Evolutionary conservation across 108 stramenopile species (phyloP).

Genomic region (Nitzschia sp.): DNA sequence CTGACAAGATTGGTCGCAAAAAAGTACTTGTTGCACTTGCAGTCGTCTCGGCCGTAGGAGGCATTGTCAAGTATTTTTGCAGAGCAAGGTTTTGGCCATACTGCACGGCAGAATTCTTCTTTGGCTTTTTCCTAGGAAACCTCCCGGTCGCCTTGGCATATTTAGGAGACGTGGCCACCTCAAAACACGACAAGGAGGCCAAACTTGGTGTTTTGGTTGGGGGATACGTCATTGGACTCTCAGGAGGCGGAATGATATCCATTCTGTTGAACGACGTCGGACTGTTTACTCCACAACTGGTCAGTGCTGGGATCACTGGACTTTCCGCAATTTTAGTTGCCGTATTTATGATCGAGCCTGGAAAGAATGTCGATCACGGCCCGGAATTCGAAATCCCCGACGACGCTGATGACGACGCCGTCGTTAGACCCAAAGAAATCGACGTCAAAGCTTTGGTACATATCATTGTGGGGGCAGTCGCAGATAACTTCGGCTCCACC

Average conservation of each 20-base stretch:
- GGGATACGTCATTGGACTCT: constrained; percentile 41
- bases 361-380: constrained; percentile 12
- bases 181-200: constrained; percentile 36
- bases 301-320: constrained; percentile 37
- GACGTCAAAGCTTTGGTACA: constrained; percentile 42
- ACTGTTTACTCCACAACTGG: constrained; percentile 45
- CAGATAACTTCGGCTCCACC: constrained; percentile 55
- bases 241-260: constrained; percentile 58
- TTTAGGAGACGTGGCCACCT: constrained; percentile 39
- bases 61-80: constrained; percentile 41
- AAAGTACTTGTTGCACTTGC: constrained; percentile 21
- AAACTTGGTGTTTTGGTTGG: constrained; percentile 48
- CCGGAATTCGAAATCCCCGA: neutral
- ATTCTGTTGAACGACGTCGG: constrained; percentile 46
- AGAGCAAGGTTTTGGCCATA: constrained; percentile 45
- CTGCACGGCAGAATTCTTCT: constrained; percentile 35
- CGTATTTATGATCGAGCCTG: constrained; percentile 44
- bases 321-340: constrained; percentile 22
- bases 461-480: constrained; percentile 44
- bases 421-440: constrained; percentile 37
- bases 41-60: constrained; percentile 31
- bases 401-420: constrained; percentile 20
- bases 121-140: constrained; percentile 46
- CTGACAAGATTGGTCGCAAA: constrained; percentile 46
- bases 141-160: constrained; percentile 59